A percentile compares a stretch with the other conserved stretches of the same genome.
phyloP scores from a whole-genome alignment of 202 grass and related monocot species.

The Zizania palustris region DNA sequence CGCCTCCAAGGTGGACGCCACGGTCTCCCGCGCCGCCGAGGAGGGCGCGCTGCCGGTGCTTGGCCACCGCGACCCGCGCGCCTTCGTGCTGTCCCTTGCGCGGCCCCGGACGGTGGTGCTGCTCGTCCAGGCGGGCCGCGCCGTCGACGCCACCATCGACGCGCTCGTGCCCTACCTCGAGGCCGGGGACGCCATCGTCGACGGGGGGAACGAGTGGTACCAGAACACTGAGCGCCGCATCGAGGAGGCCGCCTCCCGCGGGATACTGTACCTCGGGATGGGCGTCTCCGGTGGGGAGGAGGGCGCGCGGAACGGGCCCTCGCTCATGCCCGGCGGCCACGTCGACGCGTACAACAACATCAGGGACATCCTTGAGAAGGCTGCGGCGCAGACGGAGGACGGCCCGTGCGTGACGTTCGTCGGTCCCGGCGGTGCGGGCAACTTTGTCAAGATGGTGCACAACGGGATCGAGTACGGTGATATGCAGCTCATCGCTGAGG shows the following conservation, averaged over 20 bases:
- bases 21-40: conserved; percentile 56
- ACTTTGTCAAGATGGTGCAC: conserved; percentile 98
- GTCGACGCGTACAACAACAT: conserved; percentile 75
- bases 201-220: conserved; percentile 95
- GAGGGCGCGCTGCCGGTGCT: conserved; percentile 70
- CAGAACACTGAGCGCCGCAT: conserved; percentile 90
- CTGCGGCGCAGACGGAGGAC: conserved; percentile 78
- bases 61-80: conserved; percentile 66
- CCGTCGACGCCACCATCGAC: conserved; percentile 74
- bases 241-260: conserved; percentile 54
- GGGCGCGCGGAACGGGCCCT: conserved; percentile 83
- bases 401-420: conserved; percentile 89
- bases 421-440: conserved; percentile 72
- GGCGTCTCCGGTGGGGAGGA: conserved; percentile 89
- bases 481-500: conserved; percentile 96
- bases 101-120: conserved; percentile 72
- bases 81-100: conserved; percentile 75
- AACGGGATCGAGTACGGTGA: conserved; percentile 95
- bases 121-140: conserved; percentile 71
- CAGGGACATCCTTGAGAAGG: conserved; percentile 60
- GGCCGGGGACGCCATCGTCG: conserved; percentile 77
- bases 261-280: conserved; percentile 89
- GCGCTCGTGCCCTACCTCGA: conserved; percentile 66
- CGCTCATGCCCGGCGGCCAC: conserved; percentile 87
- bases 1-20: conserved; percentile 75